Base-by-base conservation (phyloP, 805 yeast genomes). In the Metschnikowia hibisci region DNA sequence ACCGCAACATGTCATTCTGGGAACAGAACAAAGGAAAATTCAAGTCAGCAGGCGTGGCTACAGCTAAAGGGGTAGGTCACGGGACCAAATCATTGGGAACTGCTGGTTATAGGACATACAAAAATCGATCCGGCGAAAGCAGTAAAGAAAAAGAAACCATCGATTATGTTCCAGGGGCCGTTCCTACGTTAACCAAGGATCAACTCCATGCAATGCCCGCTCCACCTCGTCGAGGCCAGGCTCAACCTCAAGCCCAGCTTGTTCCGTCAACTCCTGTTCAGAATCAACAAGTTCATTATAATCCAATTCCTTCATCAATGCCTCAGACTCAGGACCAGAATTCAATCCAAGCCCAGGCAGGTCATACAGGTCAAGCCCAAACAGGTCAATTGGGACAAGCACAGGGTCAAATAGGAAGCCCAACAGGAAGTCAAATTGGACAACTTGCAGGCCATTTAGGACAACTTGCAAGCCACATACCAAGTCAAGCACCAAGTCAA, bases 31-130 rank as follows among this genome's bases (percentile, higher is more conserved):
- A 78, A 50, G 82, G 60, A 43, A 52, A 75, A 0, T 67, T 79
- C 53, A 76, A 76, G 45, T 53, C 71, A 1, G 82, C 73, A 0
- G 76, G 81, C 3, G 50, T 62, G 5, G 70, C 79, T 16, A 71
- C 79, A 0, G 66, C 66, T 38, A 71, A 67, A 45, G 81, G 80
- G 4, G 70, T 77, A 18, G 82, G 80, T 6, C 64, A 56, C 36
- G 82, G 80, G 3, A 64, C 78, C 3, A 72, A 61, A 14, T 71
- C 77, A 0, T 64, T 76, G 1, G 64, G 73, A 3, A 74, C 74
- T 47, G 78, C 77, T n/a, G 81, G 80, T 0, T 64, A 69, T 48
- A 60, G 61, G 8, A 75, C 81, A 1, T 77, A 76, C 55, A 76
- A 76, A 47, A 72, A 72, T 39, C 63, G 63, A 49, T 31, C 41